Percentiles rank a stretch among this genome's conserved stretches.
Conservation (phyloP, 2,329 filamentous ascomycete species). For the Neonectria neomacrospora region DNA sequence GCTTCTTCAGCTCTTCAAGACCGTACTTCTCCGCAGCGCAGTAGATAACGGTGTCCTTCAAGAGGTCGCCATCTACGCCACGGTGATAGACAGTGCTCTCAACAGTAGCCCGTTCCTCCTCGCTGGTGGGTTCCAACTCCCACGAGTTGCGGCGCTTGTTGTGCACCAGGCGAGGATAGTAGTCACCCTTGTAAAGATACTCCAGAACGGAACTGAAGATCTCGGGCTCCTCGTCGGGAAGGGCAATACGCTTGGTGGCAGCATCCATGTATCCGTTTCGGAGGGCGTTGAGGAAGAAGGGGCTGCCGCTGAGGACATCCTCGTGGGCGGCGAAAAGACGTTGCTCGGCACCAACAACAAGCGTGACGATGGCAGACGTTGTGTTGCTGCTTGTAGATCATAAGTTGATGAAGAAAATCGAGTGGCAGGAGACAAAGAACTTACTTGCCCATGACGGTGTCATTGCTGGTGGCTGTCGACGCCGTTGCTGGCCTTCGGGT, state of each 20-base stretch:
- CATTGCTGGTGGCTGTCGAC: conserved; percentile 54
- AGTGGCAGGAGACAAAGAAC: conserved; percentile 29
- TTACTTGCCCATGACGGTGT: conserved; percentile 58
- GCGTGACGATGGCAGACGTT: conserved; percentile 78
- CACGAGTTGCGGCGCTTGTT: conserved; percentile 84
- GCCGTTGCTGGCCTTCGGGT: conserved; percentile 61
- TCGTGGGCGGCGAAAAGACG: conserved; percentile 93
- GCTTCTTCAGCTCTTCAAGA: conserved; percentile 83
- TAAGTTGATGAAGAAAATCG: conserved; percentile 1
- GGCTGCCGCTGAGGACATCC: conserved; percentile 80
- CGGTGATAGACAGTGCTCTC: conserved; percentile 78
- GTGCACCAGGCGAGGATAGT: conserved; percentile 84
- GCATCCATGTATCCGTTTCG: conserved; percentile 51
- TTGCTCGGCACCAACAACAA: conserved; percentile 82
- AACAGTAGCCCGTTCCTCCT: conserved; percentile 56
- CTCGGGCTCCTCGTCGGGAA: conserved; percentile 88
- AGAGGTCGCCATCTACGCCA: conserved; percentile 71
- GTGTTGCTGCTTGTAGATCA: conserved; percentile 57
- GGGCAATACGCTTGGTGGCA: conserved; percentile 74
- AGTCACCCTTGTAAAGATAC: conserved; percentile 94
- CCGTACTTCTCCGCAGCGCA: conserved; percentile 88
- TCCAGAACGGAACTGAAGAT: conserved; percentile 92
- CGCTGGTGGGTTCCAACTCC: conserved; percentile 75
- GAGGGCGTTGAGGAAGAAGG: conserved; percentile 72
- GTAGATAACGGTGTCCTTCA: conserved; percentile 92